phyloP scores from a whole-genome alignment of 768 basidiomycete species.

The Russula lepida region DNA sequence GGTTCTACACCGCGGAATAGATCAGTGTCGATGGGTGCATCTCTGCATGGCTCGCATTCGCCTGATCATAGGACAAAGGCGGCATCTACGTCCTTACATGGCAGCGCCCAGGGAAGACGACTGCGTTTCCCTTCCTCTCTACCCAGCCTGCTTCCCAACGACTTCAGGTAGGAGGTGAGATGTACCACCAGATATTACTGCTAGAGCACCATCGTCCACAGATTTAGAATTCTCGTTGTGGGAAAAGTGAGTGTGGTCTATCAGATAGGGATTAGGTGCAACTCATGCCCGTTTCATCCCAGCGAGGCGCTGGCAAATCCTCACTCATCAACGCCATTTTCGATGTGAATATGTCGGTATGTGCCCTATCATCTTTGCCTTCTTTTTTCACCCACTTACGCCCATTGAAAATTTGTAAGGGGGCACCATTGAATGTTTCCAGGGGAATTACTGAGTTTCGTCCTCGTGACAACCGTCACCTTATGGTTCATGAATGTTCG shows the following conservation, averaged over 20 bases:
- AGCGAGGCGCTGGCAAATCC: constrained; percentile 6
- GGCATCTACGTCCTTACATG: no score
- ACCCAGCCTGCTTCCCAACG: neutral
- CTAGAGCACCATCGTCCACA: neutral
- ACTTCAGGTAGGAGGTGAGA: constrained; percentile 3
- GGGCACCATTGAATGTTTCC: neutral
- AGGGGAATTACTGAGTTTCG: neutral
- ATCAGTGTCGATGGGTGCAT: neutral
- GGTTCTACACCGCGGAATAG: neutral
- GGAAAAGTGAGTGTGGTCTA: neutral
- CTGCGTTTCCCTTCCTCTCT: neutral
- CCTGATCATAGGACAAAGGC: neutral
- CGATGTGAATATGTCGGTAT: constrained; percentile 1
- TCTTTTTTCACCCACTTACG: neutral
- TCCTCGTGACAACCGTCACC: neutral
- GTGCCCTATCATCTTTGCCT: neutral
- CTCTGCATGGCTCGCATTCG: no score
- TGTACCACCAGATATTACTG: neutral
- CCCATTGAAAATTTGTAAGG: neutral
- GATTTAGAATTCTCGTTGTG: constrained; percentile 9
- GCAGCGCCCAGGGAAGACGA: neutral
- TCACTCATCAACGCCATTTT: neutral
- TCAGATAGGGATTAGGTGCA: no score
- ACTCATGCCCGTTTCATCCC: neutral
- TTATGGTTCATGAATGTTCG: neutral